Percentiles rank a stretch among this genome's conserved stretches.
phyloP scores from a whole-genome alignment of 768 basidiomycete species.

The Coprinellus micaceus region DNA sequence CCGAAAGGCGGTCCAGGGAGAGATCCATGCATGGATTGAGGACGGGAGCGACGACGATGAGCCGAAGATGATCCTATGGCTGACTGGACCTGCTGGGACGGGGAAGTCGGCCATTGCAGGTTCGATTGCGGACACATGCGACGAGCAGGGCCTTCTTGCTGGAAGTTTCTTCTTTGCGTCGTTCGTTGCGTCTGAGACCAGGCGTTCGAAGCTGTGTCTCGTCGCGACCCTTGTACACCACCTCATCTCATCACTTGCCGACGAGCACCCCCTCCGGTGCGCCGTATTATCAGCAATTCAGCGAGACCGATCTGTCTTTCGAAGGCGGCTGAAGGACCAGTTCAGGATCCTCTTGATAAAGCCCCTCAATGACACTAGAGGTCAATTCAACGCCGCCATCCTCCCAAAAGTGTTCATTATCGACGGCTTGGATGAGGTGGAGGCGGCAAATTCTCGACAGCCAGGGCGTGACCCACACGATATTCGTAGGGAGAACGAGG shows the following conservation, averaged over 20 bases:
- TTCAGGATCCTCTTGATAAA: neutral
- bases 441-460: neutral
- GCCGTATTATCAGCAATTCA: neutral
- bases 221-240: constrained; percentile 5
- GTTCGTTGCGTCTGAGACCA: neutral
- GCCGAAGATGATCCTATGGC: neutral
- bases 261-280: neutral
- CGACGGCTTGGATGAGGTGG: constrained; percentile 14
- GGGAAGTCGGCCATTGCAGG: constrained; percentile 12
- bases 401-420: constrained; percentile 6
- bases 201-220: neutral
- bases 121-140: constrained; percentile 6
- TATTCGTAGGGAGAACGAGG: neutral
- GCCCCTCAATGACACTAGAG: neutral
- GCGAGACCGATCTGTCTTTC: too few relatives aligned
- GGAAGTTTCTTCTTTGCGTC: constrained; percentile 13
- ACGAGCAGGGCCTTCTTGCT: neutral
- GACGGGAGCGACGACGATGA: neutral
- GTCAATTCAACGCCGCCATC: neutral
- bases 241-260: neutral
- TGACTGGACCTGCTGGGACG: constrained; percentile 10
- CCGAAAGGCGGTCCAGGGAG: constrained; percentile 4
- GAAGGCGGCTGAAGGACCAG: neutral
- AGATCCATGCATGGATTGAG: constrained; percentile 5
- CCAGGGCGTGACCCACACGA: neutral